Conservation (phyloP, 2,329 filamentous ascomycete species). For the Sporothrix globosa region DNA sequence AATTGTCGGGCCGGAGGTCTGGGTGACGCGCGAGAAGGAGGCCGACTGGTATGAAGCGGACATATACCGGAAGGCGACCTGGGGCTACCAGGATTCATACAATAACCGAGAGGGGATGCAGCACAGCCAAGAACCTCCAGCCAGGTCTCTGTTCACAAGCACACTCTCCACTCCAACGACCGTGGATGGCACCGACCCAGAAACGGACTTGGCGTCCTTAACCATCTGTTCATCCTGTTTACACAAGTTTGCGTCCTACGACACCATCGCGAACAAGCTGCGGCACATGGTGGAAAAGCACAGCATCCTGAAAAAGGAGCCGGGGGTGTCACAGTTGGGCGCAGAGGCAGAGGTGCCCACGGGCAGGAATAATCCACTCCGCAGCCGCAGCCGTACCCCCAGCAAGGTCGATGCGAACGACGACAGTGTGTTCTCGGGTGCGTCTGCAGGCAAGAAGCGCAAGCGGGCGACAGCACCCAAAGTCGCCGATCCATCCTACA, state of each 20-base stretch:
- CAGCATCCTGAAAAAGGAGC: neutral
- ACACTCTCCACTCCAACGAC: too few relatives aligned
- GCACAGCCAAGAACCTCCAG: neutral
- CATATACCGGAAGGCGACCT: too few relatives aligned
- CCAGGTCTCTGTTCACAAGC: too few relatives aligned
- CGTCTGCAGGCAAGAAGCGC: slow-evolving; percentile 4
- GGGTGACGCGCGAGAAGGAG: neutral
- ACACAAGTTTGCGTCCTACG: neutral
- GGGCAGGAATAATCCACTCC: neutral
- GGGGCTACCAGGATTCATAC: slow-evolving; percentile 3
- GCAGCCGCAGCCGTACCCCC: slow-evolving; percentile 5
- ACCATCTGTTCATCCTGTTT: neutral
- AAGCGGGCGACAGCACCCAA: neutral
- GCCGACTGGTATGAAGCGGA: neutral
- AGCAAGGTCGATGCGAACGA: neutral
- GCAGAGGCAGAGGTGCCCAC: neutral
- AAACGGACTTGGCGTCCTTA: neutral
- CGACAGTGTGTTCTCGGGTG: neutral
- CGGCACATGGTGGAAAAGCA: slow-evolving; percentile 10
- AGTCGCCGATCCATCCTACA: neutral
- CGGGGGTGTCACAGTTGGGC: neutral
- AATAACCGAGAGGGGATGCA: neutral
- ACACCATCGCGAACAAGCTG: slow-evolving; percentile 2
- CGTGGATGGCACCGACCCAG: neutral
- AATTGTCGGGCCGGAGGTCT: slow-evolving; percentile 11